phyloP scores from a whole-genome alignment of 1,284 basidiomycete species.

The Tilletia indica region DNA sequence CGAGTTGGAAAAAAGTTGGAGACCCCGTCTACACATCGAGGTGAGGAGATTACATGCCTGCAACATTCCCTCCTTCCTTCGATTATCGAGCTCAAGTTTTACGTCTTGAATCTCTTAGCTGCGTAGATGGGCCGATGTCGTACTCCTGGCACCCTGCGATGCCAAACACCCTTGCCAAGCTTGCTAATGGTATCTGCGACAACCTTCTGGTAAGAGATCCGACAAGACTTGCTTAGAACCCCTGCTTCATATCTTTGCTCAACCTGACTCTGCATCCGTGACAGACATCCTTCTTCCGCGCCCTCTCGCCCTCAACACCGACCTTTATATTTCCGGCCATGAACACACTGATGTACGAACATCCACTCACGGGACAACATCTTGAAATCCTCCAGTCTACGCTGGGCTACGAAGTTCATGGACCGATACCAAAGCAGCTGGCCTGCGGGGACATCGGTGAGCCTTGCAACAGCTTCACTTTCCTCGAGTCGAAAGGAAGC shows the following conservation, averaged over 20 bases:
- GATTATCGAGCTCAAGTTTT: neutral
- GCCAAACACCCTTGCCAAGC: conserved; percentile 94
- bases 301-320: conserved; percentile 74
- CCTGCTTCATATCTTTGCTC: neutral
- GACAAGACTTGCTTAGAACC: neutral
- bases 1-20: conserved; percentile 68
- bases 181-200: conserved; percentile 83
- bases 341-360: conserved; percentile 96
- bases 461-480: neutral
- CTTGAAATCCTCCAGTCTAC: conserved; percentile 69
- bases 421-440: conserved; percentile 79
- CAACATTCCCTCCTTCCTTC: neutral
- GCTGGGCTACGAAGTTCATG: conserved; percentile 75
- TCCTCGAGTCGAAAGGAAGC: neutral
- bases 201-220: conserved; percentile 71
- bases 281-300: conserved; percentile 85
- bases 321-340: conserved; percentile 93
- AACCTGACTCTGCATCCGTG: neutral
- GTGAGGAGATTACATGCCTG: neutral
- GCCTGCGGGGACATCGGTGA: conserved; percentile 89
- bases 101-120: conserved; percentile 58
- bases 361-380: conserved; percentile 85
- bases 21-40: conserved; percentile 96
- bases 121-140: conserved; percentile 90
- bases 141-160: conserved; percentile 88